Percentiles rank a stretch among this genome's conserved stretches.
Conservation (phyloP, 228 moss, liverwort and hornwort genomes). For the Sphagnum magellanicum region DNA sequence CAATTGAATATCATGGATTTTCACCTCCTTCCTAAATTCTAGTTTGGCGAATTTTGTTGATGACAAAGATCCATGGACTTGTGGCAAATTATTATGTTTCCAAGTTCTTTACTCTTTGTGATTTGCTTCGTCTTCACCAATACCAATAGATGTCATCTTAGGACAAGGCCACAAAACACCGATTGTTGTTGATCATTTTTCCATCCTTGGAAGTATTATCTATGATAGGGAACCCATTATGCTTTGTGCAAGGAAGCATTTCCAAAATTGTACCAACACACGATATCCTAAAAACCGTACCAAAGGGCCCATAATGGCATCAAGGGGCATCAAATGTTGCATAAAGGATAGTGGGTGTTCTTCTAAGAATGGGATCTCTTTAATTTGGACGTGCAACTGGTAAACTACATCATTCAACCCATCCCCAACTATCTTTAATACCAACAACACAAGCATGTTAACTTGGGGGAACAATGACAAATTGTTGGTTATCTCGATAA, state of each 20-base stretch:
- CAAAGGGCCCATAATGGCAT: slow-evolving; percentile 20
- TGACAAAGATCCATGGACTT: slow-evolving; percentile 7
- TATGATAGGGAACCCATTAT: slow-evolving; percentile 35
- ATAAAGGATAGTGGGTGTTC: slow-evolving; percentile 45
- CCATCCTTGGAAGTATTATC: neutral
- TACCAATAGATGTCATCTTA: slow-evolving; percentile 34
- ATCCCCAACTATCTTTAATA: slow-evolving; percentile 48
- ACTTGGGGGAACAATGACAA: slow-evolving; percentile 32
- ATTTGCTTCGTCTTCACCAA: slow-evolving; percentile 24
- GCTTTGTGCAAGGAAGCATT: slow-evolving; percentile 14
- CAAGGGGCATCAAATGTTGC: slow-evolving; percentile 34
- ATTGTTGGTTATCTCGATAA: slow-evolving; percentile 47
- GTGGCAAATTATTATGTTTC: too few species aligned
- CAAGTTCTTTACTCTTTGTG: neutral
- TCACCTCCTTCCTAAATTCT: slow-evolving; percentile 15
- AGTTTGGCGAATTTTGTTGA: slow-evolving; percentile 31
- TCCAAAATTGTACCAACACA: slow-evolving; percentile 22
- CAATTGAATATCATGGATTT: slow-evolving; percentile 13
- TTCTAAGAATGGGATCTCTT: slow-evolving; percentile 36
- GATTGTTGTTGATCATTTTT: neutral
- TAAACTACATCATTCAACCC: slow-evolving; percentile 40
- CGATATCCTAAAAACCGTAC: slow-evolving; percentile 3
- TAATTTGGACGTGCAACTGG: slow-evolving; percentile 37
- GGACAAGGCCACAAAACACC: slow-evolving; percentile 24
- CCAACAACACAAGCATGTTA: slow-evolving; percentile 41